A percentile compares a stretch with the other conserved stretches of the same genome.
Conservation (phyloP, 202 grass and related monocot species). For the Musa balbisiana region DNA sequence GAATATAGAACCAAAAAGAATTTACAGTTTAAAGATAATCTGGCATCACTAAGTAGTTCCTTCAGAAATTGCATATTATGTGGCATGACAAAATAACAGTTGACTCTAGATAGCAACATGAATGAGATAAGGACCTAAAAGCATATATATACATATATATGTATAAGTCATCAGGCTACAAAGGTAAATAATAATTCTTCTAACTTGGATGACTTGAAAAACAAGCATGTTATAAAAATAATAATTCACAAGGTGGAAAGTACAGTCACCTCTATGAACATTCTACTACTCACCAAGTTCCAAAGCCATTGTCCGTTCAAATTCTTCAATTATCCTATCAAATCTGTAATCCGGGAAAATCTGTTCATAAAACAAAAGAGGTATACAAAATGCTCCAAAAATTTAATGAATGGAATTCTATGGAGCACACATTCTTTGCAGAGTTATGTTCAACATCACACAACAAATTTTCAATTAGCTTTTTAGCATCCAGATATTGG, state of each 20-base stretch:
- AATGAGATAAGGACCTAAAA: neutral
- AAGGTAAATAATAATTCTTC: neutral
- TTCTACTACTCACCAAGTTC: slow-evolving; percentile 56
- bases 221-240: neutral
- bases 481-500: neutral
- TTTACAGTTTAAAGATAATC: neutral
- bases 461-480: too few species aligned
- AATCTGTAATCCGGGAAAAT: slow-evolving; percentile 89
- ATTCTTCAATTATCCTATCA: slow-evolving; percentile 63
- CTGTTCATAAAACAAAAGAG: slow-evolving; percentile 37
- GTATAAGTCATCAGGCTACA: neutral
- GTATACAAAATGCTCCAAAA: neutral
- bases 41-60: neutral
- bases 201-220: neutral
- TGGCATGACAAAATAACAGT: neutral
- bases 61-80: neutral
- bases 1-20: too few species aligned
- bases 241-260: neutral
- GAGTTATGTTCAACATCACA: neutral
- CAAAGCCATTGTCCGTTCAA: slow-evolving; percentile 73
- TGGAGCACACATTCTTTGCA: neutral
- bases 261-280: neutral
- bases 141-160: neutral
- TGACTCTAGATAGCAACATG: neutral
- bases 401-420: neutral